Conservation (phyloP, 2,329 filamentous ascomycete species). For the Trichoderma sp. region DNA sequence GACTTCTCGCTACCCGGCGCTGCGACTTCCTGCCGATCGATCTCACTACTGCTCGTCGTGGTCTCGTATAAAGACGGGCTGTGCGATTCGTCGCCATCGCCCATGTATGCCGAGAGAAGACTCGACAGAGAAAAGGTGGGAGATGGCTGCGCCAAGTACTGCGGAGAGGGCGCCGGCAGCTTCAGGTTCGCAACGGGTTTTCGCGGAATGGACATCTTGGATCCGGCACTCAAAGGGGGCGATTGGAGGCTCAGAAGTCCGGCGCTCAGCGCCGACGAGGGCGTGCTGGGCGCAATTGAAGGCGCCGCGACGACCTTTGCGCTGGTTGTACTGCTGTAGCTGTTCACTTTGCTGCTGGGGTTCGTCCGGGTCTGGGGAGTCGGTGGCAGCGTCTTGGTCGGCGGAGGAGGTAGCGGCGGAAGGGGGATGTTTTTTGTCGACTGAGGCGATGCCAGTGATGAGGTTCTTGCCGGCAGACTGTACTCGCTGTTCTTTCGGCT, state of each 20-base stretch:
- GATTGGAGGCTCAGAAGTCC: conserved; percentile 1
- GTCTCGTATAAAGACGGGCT: conserved; percentile 22
- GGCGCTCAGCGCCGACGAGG: background rate
- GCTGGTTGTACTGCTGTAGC: background rate
- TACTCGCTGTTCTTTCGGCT: conserved; percentile 15
- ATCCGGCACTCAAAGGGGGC: conserved; percentile 18
- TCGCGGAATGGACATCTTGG: conserved; percentile 41
- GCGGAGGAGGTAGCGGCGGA: conserved; percentile 12
- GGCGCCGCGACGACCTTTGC: conserved; percentile 27
- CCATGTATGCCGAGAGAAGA: conserved; percentile 57
- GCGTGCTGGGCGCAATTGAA: conserved; percentile 27
- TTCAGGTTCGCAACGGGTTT: conserved; percentile 36
- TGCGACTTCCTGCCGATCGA: conserved; percentile 2
- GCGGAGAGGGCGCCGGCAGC: conserved; percentile 28
- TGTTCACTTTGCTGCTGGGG: conserved; percentile 27
- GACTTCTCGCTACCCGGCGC: conserved; percentile 2
- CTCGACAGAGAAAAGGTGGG: conserved; percentile 55
- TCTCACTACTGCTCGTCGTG: conserved; percentile 25
- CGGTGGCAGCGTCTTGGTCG: conserved; percentile 24
- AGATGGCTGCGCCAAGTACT: conserved; percentile 37
- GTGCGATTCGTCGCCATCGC: conserved; percentile 48
- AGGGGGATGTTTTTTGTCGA: conserved; percentile 7
- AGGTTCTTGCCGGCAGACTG: conserved; percentile 8
- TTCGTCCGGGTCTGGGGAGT: conserved; percentile 30
- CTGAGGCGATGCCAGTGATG: conserved; percentile 14